Base-by-base conservation (phyloP, 768 basidiomycete genomes). In the Calocybe gangraenosa region DNA sequence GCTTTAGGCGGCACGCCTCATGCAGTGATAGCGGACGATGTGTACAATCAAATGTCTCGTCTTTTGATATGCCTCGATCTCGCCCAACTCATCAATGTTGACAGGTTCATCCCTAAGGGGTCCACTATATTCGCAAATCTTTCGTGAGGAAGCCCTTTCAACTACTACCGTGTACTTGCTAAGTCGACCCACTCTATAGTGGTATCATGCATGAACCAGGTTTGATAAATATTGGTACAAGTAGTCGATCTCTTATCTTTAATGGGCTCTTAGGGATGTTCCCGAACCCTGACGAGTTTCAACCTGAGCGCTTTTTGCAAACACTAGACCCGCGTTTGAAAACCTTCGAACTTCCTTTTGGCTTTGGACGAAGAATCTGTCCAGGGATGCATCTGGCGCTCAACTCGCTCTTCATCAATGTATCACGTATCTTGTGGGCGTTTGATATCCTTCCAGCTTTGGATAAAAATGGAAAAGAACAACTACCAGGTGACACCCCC, bases 321-420 rank as follows among this genome's bases (percentile, higher is more conserved):
- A 60, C 62, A 1, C 45, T 44, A 2, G 46, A 60, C 38, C 57
- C 62, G 4, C 58, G 62, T 1, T 32, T 66, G 15, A 45, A 58
- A 44, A 49, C 57, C 10, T 64, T 65, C 37, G 61, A 62, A 31
- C 55, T 68, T 32, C 61, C 66, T 3, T 74, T 69, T 51, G 66
- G 71, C 21, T 73, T 70, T 41, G 71, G 71, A 23, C 52, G 70
- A 37, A 56, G 69, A 19, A 63, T 68, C 10, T 71, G 69, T 40
- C 67, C 61, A 0, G 67, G 65, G 3, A 63, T 63, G 53, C 65
- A 64, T 22, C 57, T 69, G 15, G 68, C 68, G 5, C 53, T 54
- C 21, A 64, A 62, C 44, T 65, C 63, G 1, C 40, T 67, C 3
- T 61, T 65, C 40, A 62, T 66, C 32, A 66, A 65, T 39, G 49